Conservation (phyloP, 192 early-diverging fungal genomes). For the Glomus cerebriforme region DNA sequence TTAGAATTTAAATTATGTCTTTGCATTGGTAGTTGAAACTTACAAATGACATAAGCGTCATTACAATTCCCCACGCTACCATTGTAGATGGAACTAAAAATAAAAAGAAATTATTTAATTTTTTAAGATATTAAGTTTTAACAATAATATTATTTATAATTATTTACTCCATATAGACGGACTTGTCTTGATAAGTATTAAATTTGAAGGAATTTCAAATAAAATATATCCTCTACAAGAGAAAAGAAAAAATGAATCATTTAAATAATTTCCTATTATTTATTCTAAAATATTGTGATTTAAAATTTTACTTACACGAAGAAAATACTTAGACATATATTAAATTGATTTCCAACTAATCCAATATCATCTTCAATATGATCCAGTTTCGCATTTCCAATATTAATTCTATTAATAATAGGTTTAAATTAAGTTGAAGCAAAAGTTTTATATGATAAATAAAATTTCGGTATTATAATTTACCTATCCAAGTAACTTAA, state of each 20-base stretch:
- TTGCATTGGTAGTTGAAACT: neutral
- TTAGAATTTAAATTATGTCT: neutral
- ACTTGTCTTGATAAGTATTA: conserved; percentile 59
- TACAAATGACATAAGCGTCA: conserved; percentile 56
- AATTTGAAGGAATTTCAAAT: conserved; percentile 75
- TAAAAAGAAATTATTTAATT: neutral
- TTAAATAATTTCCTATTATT: neutral
- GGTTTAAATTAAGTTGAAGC: neutral
- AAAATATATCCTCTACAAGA: conserved; percentile 61
- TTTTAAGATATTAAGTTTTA: neutral
- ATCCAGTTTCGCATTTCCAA: conserved; percentile 62
- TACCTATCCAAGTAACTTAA: conserved; percentile 66
- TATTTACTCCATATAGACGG: conserved; percentile 51
- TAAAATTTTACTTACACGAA: conserved; percentile 56
- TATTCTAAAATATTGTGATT: neutral
- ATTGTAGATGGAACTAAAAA: conserved; percentile 56
- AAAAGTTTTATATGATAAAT: neutral
- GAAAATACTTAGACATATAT: conserved; percentile 65
- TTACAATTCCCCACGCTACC: conserved; percentile 55
- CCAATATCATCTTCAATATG: conserved; percentile 45
- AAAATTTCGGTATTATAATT: neutral
- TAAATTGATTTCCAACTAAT: conserved; percentile 50
- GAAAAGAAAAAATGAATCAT: neutral
- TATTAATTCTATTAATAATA: neutral
- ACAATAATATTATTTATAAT: too few relatives aligned